Base-by-base conservation (phyloP, 371 early-diverging fungal genomes). In the Lichtheimia hyalospora region DNA sequence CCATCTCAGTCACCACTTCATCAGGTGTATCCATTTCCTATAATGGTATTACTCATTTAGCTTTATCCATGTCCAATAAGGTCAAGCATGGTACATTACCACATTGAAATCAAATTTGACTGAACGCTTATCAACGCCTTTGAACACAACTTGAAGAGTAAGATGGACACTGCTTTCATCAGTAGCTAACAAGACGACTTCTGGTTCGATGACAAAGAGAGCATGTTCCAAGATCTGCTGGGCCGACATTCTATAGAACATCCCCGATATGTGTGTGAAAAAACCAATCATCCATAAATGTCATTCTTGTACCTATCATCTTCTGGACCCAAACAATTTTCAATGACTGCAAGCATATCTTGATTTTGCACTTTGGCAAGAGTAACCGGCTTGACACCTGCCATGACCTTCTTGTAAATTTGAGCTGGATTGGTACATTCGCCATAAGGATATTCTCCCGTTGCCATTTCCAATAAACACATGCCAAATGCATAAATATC, bases 401-500 rank as follows among this genome's bases (percentile, higher is more conserved):
- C 73, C 5, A 92, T 84, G 57, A 95, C 94, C 60, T 91, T 92
- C 63, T 88, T 88, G 67, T 89, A 92, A 50, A 94, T 89, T 67
- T 95, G 93, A 39, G 92, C 89, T 23, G 91, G 90, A 68, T 93
- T 93, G 34, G 84, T 87, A 67, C 93, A 94, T 67, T 96, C 95
- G 43, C 79, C 81, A 73, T 95, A 95, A 8, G 96, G 95, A 74
- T 92, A 92, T 68, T 90, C 92, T 53, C 90, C 90, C 7, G 95
- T 94, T 21, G 84, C 91, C 87, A 94, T 93, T 71, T 96, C 95
- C 39, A 95, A 74, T 18, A 94, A 76, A 66, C 90, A 89, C 94
- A 96, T 92, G 61, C 96, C 96, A 79, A 95, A 96, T 18, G 96
- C 93, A 78, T 95, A 96, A 25, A 95, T 89, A 63, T 94, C 94